Percentiles rank a stretch among this genome's conserved stretches.
These are phyloP conservation scores for Colletotrichum australisinense DNA, from an alignment of 2,329 filamentous ascomycete genomes.

Conservation along the genomic window DNA sequence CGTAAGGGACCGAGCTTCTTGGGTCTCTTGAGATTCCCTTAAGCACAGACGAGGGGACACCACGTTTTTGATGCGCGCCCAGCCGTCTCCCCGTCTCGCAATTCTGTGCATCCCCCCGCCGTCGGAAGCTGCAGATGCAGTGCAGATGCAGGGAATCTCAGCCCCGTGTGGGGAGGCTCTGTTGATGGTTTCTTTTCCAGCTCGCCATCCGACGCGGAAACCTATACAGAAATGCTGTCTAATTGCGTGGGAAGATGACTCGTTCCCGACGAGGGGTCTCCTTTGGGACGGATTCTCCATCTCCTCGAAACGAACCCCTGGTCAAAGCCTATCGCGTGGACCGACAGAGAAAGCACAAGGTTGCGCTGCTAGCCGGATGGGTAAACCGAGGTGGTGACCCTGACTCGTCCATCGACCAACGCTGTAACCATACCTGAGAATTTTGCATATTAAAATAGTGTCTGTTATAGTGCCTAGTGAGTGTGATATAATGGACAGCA, in stretches of 20 bases:
- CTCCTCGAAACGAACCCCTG: conserved; percentile 33
- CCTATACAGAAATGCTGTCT: not conserved
- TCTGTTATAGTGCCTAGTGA: not conserved
- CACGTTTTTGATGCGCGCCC: conserved; percentile 21
- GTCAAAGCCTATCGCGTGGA: not conserved
- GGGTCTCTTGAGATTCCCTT: not conserved
- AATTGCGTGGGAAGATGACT: conserved; percentile 20
- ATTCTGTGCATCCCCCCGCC: not conserved
- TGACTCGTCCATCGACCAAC: conserved; percentile 24
- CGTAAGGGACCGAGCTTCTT: not conserved
- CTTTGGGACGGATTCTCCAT: conserved; percentile 20
- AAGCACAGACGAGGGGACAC: conserved; percentile 9
- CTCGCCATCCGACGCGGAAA: conserved; percentile 18
- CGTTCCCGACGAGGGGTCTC: not conserved
- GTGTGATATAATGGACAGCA: not conserved
- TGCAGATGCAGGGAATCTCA: not conserved
- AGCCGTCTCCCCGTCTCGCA: not conserved
- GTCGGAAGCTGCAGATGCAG: not conserved
- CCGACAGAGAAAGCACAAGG: conserved; percentile 4
- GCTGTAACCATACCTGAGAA: conserved; percentile 11
- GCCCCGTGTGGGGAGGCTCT: conserved; percentile 19
- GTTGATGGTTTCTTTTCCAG: not conserved
- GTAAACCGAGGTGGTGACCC: conserved; percentile 1
- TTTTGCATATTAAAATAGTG: conserved; percentile 25
- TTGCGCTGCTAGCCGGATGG: conserved; percentile 13